Conservation (phyloP, 345 rosid genomes). For the Erysimum cheiranthoides region DNA sequence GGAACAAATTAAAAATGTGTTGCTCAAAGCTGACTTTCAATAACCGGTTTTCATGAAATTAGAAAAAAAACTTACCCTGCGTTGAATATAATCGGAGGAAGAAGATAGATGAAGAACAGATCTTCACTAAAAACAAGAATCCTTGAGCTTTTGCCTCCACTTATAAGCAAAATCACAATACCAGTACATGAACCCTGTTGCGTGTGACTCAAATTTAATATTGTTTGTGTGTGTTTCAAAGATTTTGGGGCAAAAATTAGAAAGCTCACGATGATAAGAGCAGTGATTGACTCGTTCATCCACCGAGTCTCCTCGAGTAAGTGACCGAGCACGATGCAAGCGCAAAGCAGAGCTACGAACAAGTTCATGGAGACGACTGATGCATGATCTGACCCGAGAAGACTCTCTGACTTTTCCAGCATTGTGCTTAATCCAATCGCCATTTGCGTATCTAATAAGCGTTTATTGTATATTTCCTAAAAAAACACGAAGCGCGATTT, state of each 20-base stretch:
- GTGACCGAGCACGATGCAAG: conserved; percentile 85
- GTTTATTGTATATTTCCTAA: neutral
- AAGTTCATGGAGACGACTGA: conserved; percentile 90
- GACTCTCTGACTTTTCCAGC: conserved; percentile 42
- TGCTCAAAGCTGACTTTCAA: conserved; percentile 18
- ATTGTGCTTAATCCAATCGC: conserved; percentile 45
- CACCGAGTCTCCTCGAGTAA: conserved; percentile 82
- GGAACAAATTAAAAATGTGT: neutral
- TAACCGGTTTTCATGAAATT: neutral
- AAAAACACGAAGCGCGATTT: conserved; percentile 14
- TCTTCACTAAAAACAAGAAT: conserved; percentile 95
- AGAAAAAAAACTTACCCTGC: conserved; percentile 69
- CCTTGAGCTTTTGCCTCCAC: conserved; percentile 82
- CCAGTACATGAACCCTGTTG: conserved; percentile 91
- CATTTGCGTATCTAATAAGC: conserved; percentile 45
- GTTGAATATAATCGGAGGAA: conserved; percentile 96
- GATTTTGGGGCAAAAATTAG: neutral
- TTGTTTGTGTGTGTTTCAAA: neutral
- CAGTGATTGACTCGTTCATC: conserved; percentile 97
- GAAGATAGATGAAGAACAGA: conserved; percentile 94
- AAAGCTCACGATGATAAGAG: conserved; percentile 77
- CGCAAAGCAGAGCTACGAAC: conserved; percentile 86
- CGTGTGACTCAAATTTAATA: neutral
- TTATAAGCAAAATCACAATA: conserved; percentile 74
- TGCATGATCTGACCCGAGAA: conserved; percentile 63